Percentiles rank a stretch among this genome's conserved stretches.
These are phyloP conservation scores for Diaporthe sp. DNA, from an alignment of 2,329 filamentous ascomycete species.

Conservation along the genomic window DNA sequence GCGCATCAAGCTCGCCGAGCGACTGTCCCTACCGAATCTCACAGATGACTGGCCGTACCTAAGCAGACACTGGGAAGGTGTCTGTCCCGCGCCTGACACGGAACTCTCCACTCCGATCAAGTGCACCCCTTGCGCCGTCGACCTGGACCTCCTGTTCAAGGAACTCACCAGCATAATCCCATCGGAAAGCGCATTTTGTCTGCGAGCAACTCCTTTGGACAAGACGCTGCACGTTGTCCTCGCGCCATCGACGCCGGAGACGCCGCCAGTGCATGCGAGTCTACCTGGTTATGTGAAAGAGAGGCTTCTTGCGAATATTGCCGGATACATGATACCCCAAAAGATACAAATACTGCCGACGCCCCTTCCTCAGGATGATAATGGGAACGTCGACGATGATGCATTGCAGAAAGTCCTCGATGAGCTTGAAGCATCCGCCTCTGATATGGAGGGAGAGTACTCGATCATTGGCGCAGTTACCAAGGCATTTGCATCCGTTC, in stretches of 20 bases:
- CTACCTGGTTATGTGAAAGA: conserved; percentile 37
- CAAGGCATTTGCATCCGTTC: conserved; percentile 60
- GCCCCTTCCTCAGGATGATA: conserved; percentile 52
- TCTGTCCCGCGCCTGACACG: conserved; percentile 63
- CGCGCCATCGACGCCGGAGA: not conserved
- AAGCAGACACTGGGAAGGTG: conserved; percentile 63
- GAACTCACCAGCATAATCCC: conserved; percentile 20
- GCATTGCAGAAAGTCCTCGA: conserved; percentile 22
- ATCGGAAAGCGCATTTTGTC: conserved; percentile 43
- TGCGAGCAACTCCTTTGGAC: conserved; percentile 44
- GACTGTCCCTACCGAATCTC: conserved; percentile 60
- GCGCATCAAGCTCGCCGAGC: conserved; percentile 65
- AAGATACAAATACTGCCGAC: conserved; percentile 51
- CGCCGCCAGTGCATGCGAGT: conserved; percentile 18
- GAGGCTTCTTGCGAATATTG: conserved; percentile 43
- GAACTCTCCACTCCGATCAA: conserved; percentile 58
- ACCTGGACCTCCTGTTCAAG: conserved; percentile 48
- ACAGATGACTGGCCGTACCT: conserved; percentile 60
- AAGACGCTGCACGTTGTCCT: conserved; percentile 14
- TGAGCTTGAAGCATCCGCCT: not conserved
- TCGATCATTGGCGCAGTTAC: conserved; percentile 56
- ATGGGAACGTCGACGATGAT: conserved; percentile 43
- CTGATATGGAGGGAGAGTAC: conserved; percentile 42
- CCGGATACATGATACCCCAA: conserved; percentile 56
- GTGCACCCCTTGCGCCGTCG: conserved; percentile 51